Conservation (phyloP, 305 asterid genomes). For the Ajuga reptans region DNA sequence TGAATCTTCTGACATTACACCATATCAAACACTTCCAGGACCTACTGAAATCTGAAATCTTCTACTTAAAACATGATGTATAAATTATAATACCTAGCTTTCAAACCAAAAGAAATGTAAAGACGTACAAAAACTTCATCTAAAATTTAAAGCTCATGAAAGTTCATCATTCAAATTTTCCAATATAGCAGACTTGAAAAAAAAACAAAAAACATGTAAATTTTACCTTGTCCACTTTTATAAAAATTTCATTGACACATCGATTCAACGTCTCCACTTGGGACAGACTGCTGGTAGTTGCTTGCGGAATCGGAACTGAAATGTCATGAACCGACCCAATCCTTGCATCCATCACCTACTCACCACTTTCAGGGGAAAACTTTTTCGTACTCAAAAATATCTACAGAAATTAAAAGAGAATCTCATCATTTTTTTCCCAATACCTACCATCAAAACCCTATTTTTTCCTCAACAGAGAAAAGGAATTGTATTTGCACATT, state of each 20-base stretch:
- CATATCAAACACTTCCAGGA: neutral
- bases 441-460: neutral
- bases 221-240: constrained; percentile 52
- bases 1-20: neutral
- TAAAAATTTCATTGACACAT: constrained; percentile 38
- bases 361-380: neutral
- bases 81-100: no score
- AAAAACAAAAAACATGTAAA: no score
- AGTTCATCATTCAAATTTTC: no score
- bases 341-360: constrained; percentile 40
- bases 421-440: neutral
- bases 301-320: constrained; percentile 26
- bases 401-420: neutral
- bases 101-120: no score
- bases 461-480: neutral
- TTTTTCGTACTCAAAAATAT: neutral
- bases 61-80: no score
- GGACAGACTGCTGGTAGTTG: constrained; percentile 19
- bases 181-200: no score
- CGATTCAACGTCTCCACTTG: constrained; percentile 36
- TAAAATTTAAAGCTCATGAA: no score
- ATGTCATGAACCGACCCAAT: constrained; percentile 28
- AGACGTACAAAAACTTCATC: no score
- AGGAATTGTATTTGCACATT: neutral
- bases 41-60: no score